Conservation (phyloP, 139 green algal genomes). For the Chlorella ohadii region DNA sequence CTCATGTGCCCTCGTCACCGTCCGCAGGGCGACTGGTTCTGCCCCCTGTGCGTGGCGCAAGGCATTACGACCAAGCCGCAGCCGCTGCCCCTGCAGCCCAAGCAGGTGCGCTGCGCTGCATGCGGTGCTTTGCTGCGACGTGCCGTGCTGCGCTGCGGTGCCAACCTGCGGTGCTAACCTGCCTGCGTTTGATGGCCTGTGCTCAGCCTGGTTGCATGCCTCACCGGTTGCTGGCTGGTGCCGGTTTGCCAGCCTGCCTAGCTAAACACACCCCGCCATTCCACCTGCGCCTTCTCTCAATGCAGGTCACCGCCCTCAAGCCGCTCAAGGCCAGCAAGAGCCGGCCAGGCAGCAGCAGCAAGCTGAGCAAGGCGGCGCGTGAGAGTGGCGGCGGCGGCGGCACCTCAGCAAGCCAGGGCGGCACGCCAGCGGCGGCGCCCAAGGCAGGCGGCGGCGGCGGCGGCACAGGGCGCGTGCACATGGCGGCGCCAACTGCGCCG, state of each 20-base stretch:
- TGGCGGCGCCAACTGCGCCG: conserved; percentile 33
- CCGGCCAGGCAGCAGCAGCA: conserved; percentile 18
- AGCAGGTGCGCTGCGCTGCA: neutral
- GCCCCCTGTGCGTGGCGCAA: conserved; percentile 29
- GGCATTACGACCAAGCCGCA: conserved; percentile 13
- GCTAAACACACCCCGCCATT: too few relatives aligned
- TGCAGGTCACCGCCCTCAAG: neutral
- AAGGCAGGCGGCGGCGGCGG: neutral
- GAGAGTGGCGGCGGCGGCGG: neutral
- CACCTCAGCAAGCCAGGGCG: neutral
- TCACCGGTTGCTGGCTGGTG: too few relatives aligned
- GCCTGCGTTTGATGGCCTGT: too few relatives aligned
- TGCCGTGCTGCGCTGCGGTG: too few relatives aligned
- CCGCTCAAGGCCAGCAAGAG: neutral
- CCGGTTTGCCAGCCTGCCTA: too few relatives aligned
- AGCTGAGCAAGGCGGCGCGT: neutral
- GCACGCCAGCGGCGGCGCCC: neutral
- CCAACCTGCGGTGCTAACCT: too few relatives aligned
- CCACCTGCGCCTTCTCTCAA: too few relatives aligned
- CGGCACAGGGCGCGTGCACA: conserved; percentile 34
- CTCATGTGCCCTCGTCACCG: too few relatives aligned
- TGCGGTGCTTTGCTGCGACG: too few relatives aligned
- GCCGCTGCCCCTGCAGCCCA: conserved; percentile 27
- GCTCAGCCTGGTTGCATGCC: too few relatives aligned
- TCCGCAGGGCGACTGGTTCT: conserved; percentile 55